Conservation (phyloP, 2,329 filamentous ascomycete species). For the Gyromitra esculenta region DNA sequence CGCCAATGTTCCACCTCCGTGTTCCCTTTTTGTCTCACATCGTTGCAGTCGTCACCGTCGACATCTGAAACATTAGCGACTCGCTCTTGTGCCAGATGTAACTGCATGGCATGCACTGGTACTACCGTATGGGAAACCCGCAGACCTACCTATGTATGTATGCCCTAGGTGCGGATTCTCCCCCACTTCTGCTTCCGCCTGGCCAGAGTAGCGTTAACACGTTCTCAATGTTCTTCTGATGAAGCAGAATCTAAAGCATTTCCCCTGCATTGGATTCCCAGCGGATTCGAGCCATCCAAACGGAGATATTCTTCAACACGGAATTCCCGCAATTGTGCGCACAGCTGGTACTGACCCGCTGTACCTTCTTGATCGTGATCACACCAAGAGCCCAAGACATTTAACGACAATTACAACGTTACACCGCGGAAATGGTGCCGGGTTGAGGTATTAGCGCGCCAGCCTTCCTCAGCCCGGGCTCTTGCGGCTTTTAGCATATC, state of each 20-base stretch:
- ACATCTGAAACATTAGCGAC: slow-evolving; percentile 49
- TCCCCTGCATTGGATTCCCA: slow-evolving; percentile 32
- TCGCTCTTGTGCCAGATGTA: slow-evolving; percentile 40
- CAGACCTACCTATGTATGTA: slow-evolving; percentile 8
- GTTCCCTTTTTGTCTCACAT: slow-evolving; percentile 37
- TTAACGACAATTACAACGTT: slow-evolving; percentile 43
- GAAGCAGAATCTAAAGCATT: slow-evolving; percentile 21
- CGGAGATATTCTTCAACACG: slow-evolving; percentile 29
- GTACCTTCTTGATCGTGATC: slow-evolving; percentile 19
- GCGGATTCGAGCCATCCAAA: background rate
- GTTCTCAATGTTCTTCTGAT: slow-evolving; percentile 5
- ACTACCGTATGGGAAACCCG: slow-evolving; percentile 23
- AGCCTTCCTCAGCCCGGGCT: slow-evolving; percentile 26
- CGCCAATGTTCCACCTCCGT: slow-evolving; percentile 20
- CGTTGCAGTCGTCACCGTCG: slow-evolving; percentile 44
- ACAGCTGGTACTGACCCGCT: slow-evolving; percentile 18
- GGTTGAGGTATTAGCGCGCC: slow-evolving; percentile 30
- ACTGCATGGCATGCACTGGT: slow-evolving; percentile 35
- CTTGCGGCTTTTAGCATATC: slow-evolving; percentile 46
- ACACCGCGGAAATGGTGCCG: slow-evolving; percentile 44
- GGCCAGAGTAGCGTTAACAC: slow-evolving; percentile 28
- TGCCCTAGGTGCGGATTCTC: slow-evolving; percentile 11
- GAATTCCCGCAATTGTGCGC: slow-evolving; percentile 43
- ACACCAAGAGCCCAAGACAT: background rate
- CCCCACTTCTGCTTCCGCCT: background rate